phyloP scores from a whole-genome alignment of 208 protist species.

The Leishmania aethiopica region DNA sequence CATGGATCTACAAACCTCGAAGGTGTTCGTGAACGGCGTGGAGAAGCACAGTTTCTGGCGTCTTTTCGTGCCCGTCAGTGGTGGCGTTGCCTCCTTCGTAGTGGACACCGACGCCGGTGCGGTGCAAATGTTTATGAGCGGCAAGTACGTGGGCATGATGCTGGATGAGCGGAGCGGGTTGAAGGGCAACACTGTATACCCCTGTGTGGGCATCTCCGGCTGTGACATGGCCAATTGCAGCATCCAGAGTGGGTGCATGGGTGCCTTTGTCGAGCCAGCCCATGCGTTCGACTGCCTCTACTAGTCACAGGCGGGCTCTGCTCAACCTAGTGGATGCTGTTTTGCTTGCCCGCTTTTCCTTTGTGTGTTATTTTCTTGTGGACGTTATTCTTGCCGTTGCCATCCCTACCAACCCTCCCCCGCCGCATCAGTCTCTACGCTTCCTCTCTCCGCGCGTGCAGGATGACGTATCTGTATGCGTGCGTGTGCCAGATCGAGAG shows the following conservation, averaged over 20 bases:
- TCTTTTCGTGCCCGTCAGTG: constrained; percentile 64
- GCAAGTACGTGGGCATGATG: constrained; percentile 74
- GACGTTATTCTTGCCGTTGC: constrained; percentile 13
- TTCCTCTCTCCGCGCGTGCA: not conserved
- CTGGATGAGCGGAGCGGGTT: constrained; percentile 53
- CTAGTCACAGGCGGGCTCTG: constrained; percentile 13
- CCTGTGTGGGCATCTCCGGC: constrained; percentile 68
- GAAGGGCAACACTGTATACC: constrained; percentile 70
- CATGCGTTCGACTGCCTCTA: constrained; percentile 50
- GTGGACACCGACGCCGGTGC: constrained; percentile 83
- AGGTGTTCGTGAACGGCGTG: constrained; percentile 64
- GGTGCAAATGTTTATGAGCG: constrained; percentile 83
- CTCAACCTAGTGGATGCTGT: not conserved
- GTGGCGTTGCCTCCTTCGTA: constrained; percentile 73
- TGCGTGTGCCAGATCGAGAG: not conserved
- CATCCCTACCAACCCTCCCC: not conserved
- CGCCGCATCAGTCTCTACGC: not conserved
- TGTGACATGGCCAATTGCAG: constrained; percentile 74
- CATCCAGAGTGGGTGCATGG: constrained; percentile 54
- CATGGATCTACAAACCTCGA: constrained; percentile 76
- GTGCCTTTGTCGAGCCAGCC: constrained; percentile 45
- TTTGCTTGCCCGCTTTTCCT: not conserved
- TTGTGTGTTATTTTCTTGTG: not conserved
- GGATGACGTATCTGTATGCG: not conserved
- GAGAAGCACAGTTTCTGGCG: constrained; percentile 78